These are phyloP conservation scores for Pichia sp. DNA, from an alignment of 1,139 yeast species.

Conservation along the genomic window DNA sequence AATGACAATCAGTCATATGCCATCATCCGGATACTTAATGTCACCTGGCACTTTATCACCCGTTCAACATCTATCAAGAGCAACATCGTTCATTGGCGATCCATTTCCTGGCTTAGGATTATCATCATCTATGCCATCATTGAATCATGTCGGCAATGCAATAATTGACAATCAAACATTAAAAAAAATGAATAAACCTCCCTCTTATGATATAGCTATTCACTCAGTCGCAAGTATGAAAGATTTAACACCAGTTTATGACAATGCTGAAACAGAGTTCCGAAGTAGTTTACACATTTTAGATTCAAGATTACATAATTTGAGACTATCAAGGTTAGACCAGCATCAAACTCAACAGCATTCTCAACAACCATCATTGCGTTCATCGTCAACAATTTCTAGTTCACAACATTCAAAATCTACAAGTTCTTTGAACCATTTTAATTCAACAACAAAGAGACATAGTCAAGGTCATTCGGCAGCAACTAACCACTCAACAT, in stretches of 20 bases:
- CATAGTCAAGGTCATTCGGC: not conserved
- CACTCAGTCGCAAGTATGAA: constrained; percentile 40
- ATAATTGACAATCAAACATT: constrained; percentile 27
- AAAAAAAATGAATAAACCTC: constrained; percentile 35
- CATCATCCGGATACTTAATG: constrained; percentile 14
- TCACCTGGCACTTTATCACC: constrained; percentile 43
- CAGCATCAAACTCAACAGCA: not conserved
- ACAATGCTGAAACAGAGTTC: constrained; percentile 41
- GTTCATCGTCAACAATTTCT: not conserved
- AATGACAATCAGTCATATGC: constrained; percentile 14
- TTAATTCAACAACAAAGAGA: not conserved
- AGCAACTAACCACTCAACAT: constrained; percentile 13
- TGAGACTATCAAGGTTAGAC: constrained; percentile 15
- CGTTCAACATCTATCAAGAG: constrained; percentile 54
- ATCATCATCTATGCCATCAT: not conserved
- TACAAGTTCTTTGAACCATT: not conserved
- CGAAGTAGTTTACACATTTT: constrained; percentile 26
- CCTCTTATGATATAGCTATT: constrained; percentile 76
- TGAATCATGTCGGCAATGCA: not conserved
- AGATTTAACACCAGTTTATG: constrained; percentile 59
- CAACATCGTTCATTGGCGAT: constrained; percentile 35
- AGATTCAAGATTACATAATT: constrained; percentile 26
- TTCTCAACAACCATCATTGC: not conserved
- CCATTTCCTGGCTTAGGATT: not conserved
- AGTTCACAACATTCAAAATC: constrained; percentile 3